Evolutionary conservation across 768 basidiomycete genomes (phyloP), one percentile per base, ranked within the genome.

Genomic region (Termitomyces sp.): DNA sequence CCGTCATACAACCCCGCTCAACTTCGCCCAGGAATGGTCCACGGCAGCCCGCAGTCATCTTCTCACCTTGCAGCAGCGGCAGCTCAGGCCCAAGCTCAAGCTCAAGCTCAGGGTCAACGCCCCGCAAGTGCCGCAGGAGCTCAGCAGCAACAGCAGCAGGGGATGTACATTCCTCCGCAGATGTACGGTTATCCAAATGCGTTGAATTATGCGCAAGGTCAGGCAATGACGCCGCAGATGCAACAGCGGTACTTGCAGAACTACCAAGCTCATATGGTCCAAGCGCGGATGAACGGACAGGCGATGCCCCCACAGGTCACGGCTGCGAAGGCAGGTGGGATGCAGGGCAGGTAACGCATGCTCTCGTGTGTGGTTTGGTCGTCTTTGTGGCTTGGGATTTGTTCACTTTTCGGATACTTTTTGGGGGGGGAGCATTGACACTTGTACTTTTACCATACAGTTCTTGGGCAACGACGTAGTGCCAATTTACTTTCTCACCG

Each of bases 1-100:
- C 52, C 69, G 16, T 70, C 72, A 58, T 77, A 76, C 59, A 76
- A 66, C 49, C 71, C 73, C 6, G 46, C 73, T 5, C 76, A 74
- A 22, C 61, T 72, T 55, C 73, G 76, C 24, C 66, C 73, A 20
- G 54, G 54, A 1, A 50, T 72, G 55, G 67, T 71, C 31, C 72
- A 68, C 34, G 55, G 63, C 30, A 70, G 66, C 41, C 61, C 70
- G 8, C 69, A 65, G 33, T 58, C 70, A 47, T 31, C 66, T 42
- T 48, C 65, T 44, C 56, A 64, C 42, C 53, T 65, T 41, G 47
- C 63, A 31, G 64, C 61, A 41, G 64, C 59, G 24, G 67, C 71
- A 22, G 64, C 63, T 55, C 55, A 55, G 48, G 58, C 46, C 53
- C 56, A 46, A 49, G 64, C 58, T 18, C 67, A 59, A 7, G 55